Conservation (phyloP, 2,329 filamentous ascomycete genomes). For the Aaosphaeria pasadenensis region DNA sequence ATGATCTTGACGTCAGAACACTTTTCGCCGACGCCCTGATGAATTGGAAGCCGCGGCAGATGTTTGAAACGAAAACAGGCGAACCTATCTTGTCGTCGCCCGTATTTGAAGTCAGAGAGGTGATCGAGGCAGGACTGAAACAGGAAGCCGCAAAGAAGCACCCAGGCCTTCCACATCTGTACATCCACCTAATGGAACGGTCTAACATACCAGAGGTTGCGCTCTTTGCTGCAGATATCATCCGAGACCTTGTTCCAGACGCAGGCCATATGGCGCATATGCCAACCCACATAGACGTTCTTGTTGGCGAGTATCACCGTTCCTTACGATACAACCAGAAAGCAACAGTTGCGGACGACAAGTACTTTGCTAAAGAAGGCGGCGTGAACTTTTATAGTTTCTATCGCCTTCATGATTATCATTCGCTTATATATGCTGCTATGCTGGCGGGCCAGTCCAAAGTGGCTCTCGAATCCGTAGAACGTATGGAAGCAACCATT, state of each 20-base stretch:
- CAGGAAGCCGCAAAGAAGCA: slow-evolving; percentile 51
- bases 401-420: slow-evolving; percentile 68
- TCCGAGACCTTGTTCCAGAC: slow-evolving; percentile 63
- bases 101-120: slow-evolving; percentile 53
- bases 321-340: slow-evolving; percentile 62
- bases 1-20: slow-evolving; percentile 49
- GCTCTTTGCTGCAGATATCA: slow-evolving; percentile 53
- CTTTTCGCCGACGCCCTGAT: slow-evolving; percentile 62
- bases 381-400: slow-evolving; percentile 68
- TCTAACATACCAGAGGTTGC: slow-evolving; percentile 60
- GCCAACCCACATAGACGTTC: slow-evolving; percentile 69
- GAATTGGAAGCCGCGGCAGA: slow-evolving; percentile 59
- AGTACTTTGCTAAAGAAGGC: slow-evolving; percentile 56
- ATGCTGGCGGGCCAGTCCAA: slow-evolving; percentile 66
- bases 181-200: slow-evolving; percentile 74
- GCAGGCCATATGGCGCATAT: slow-evolving; percentile 68
- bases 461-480: slow-evolving; percentile 58
- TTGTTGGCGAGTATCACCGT: slow-evolving; percentile 65
- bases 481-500: slow-evolving; percentile 56
- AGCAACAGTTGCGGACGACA: slow-evolving; percentile 63
- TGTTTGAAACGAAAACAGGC: slow-evolving; percentile 58
- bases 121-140: slow-evolving; percentile 56
- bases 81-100: slow-evolving; percentile 49
- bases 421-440: slow-evolving; percentile 69
- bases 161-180: slow-evolving; percentile 67